phyloP scores from a whole-genome alignment of 2,329 filamentous ascomycete species.

The Ceratocystis alfenasii region DNA sequence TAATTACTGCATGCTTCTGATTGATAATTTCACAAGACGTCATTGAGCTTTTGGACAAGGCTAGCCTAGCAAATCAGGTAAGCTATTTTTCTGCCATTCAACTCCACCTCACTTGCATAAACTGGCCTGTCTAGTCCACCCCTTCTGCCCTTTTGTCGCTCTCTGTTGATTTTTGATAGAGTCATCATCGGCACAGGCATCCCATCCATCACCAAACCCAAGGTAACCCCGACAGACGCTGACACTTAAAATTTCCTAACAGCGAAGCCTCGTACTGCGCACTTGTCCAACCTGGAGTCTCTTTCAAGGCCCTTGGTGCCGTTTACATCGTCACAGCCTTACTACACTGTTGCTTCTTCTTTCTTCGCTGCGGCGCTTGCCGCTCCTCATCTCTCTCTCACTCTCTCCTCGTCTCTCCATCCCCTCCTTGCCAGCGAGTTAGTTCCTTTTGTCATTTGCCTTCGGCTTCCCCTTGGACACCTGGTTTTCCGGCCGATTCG shows the following conservation, averaged over 20 bases:
- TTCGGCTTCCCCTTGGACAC: neutral
- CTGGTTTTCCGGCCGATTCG: neutral
- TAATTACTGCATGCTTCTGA: neutral
- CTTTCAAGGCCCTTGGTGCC: neutral
- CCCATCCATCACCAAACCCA: too few species aligned
- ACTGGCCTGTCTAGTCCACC: neutral
- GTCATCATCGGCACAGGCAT: too few species aligned
- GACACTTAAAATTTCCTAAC: too few species aligned
- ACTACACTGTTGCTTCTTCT: neutral
- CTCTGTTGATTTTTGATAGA: too few species aligned
- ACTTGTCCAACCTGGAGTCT: too few species aligned
- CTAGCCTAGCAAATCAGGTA: neutral
- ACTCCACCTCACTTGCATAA: neutral
- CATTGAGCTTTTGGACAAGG: neutral
- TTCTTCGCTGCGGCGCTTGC: neutral
- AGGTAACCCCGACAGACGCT: too few species aligned
- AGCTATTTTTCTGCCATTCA: neutral
- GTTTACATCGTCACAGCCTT: neutral
- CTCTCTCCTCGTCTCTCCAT: neutral
- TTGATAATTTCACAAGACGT: conserved; percentile 8
- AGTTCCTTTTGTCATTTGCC: neutral
- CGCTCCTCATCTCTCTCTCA: neutral
- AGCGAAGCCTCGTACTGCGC: too few species aligned
- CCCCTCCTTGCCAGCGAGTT: neutral
- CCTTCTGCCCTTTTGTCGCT: too few species aligned